These are phyloP conservation scores for Cyberlindnera saturnus DNA, from an alignment of 805 yeast genomes.

Conservation along the genomic window DNA sequence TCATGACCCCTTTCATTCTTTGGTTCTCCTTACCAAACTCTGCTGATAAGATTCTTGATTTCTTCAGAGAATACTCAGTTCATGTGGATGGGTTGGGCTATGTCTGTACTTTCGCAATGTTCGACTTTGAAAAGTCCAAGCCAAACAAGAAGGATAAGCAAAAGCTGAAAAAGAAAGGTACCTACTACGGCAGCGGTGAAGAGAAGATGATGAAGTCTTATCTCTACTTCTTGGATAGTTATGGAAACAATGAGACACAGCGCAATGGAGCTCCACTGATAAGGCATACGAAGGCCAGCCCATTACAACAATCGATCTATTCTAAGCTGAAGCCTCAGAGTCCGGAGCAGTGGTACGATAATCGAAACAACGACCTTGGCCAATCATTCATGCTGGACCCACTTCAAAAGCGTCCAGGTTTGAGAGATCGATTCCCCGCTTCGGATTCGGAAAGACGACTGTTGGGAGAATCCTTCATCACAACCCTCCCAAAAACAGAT, in stretches of 20 bases:
- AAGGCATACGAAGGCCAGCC: constrained; percentile 1
- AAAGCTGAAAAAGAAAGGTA: constrained; percentile 23
- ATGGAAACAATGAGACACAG: constrained; percentile 43
- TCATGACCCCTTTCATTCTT: constrained; percentile 83
- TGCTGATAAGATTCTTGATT: constrained; percentile 76
- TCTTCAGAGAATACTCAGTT: constrained; percentile 82
- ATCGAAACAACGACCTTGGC: constrained; percentile 1
- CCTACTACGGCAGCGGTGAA: constrained; percentile 40
- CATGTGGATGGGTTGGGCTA: constrained; percentile 94
- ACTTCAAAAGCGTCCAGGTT: neutral
- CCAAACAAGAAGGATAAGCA: constrained; percentile 29
- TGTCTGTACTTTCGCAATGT: constrained; percentile 92
- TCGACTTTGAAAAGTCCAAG: constrained; percentile 63
- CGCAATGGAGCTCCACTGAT: constrained; percentile 13
- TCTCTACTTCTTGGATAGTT: constrained; percentile 80
- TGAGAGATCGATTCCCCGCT: constrained; percentile 3
- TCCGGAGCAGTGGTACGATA: neutral
- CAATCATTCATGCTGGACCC: constrained; percentile 9
- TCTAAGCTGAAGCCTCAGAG: constrained; percentile 5
- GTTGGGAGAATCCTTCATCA: constrained; percentile 40
- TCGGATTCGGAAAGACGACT: constrained; percentile 8
- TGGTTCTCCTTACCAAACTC: constrained; percentile 76
- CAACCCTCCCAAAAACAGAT: constrained; percentile 32
- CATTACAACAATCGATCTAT: constrained; percentile 2
- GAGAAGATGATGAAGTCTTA: constrained; percentile 93